Base-by-base conservation (phyloP, 805 yeast genomes). In the Ogataea polymorpha region DNA sequence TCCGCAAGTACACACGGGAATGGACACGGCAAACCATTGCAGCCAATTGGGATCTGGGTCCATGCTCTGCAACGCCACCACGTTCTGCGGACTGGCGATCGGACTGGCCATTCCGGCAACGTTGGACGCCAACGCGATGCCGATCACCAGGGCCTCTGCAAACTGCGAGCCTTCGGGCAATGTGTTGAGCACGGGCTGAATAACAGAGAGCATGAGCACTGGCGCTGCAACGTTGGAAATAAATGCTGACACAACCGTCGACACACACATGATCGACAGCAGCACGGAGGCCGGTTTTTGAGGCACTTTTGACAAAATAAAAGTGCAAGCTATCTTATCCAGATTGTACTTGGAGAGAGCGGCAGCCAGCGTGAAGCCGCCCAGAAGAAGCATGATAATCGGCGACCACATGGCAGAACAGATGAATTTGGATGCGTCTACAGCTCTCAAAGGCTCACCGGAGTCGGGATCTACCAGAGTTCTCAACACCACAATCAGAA, bases 21-120 rank as follows among this genome's bases (percentile, higher is more conserved):
- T 63, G 0, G 96, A 78, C 33, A 91, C 77, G 6, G 82, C 79
- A 62, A 91, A 93, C 99, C 99, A 91, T 59, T 87, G 85, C 9
- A 82, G 81, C 99, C 99, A 91, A 7, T 78, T 75, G 12, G 83
- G 83, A 41, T 75, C 81, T 1, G 95, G 96, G 42, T 71, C 72
- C 98, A 91, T 91, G 51, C 82, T 70, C 42, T 87, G 90, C 37
- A 91, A 72, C 1, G 96, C 96, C 54, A 91, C 81, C 48, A 91
- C 86, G 62, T 91, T 91, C 59, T 91, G 99, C 2, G 99, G 99
- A 3, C 96, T 87, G 1, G 97, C 90, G 56, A 91, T 91, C 6
- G 99, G 99, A 4, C 96, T 87, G 0, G 96, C 84, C 95, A 90
- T 91, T 50, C 99, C 99, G 16, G 96, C 98, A 35, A 91, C 70